Evolutionary conservation across 768 basidiomycete species (phyloP), one percentile per base, ranked within the genome.

Genomic region (Lactarius tabidus): DNA sequence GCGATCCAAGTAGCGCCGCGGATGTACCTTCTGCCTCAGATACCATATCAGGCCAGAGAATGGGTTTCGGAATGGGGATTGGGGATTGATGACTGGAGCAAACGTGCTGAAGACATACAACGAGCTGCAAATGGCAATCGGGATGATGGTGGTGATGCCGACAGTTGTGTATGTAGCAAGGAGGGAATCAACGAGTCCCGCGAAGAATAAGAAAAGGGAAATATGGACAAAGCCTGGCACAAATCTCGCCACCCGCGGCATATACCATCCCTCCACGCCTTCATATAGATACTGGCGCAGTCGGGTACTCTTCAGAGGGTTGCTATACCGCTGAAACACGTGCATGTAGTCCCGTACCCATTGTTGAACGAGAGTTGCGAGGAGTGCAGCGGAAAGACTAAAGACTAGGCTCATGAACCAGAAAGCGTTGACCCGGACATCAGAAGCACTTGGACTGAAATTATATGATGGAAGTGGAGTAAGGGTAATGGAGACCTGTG

Each of bases 151-250:
- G 3, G 57, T 41, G 3, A 59, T 18, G 1, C 63, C 67, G 15
- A 70, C 61, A 23, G 51, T 57, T 2, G 12, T n/a, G 57, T 70
- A 65, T 41, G 70, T 69, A 12, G 77, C 71, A 62, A 71, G 71
- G 35, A 83, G 72, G 68, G 83, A 81, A 26, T 77, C 75, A 38
- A 81, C 71, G 36, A 85, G 75, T 36, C 81, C 79, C 35, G 79
- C 75, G 71, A 85, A 78, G 72, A 84, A 83, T 10, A 83, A 73
- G 26, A 82, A 76, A 17, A 83, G 74, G 2, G 82, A 80, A 7
- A 80, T 71, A 64, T 84, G 82, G 26, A 84, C 76, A 10, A 83
- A 75, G n/a, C 79, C 73, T 0, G 82, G 82, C 28, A 84, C 78
- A 15, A 73, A 66, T 45, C 78, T 75, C 3, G 82, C 78, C 8